Evolutionary conservation across 768 basidiomycete genomes (phyloP), one percentile per base, ranked within the genome.

Genomic region (Tricholomella constricta): DNA sequence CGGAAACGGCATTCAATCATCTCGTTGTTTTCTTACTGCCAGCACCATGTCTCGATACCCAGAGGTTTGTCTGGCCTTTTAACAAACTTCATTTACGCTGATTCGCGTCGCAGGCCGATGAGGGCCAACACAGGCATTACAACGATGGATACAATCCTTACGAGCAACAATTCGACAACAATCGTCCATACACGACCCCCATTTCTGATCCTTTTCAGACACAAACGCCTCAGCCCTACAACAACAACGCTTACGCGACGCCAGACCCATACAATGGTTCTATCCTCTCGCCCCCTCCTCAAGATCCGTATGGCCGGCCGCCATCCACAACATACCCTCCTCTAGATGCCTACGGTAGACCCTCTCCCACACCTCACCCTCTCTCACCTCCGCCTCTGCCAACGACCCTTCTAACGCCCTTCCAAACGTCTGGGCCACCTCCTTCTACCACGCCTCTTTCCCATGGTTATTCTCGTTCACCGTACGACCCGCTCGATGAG

Each of bases 81-180:
- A 38, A 10, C 35, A 15, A 29, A 32, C 6, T 22, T 7, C 1
- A 43, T n/a, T n/a, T 5, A 25, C 17, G 17, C 49, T 51, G 29
- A 51, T 20, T 17, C 22, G 42, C 14, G 31, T 54, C 23, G 26
- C 19, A 88, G 83, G 78, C 82, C 4, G 84, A 89, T 66, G 84
- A 88, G 66, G 81, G 75, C 12, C 85, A 86, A 57, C 77, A 71
- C 15, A 69, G 80, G 25, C 79, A 78, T 51, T 86, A 88, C 68
- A 86, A 87, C 62, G 86, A 89, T 53, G 84, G 85, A 0, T 84
- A 84, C 66, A 73, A 71, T 55, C 77, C 80, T 7, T 82, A 86
- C 56, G 64, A 69, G 54, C 78, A 78, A 54, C 75, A 72, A 36
- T 72, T 73, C 56, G 67, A 73, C 52, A 40, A 44, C 48, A 36